These are phyloP conservation scores for Arabidopsis hybrid DNA, from an alignment of 441 rosid genomes.

Conservation along the genomic window DNA sequence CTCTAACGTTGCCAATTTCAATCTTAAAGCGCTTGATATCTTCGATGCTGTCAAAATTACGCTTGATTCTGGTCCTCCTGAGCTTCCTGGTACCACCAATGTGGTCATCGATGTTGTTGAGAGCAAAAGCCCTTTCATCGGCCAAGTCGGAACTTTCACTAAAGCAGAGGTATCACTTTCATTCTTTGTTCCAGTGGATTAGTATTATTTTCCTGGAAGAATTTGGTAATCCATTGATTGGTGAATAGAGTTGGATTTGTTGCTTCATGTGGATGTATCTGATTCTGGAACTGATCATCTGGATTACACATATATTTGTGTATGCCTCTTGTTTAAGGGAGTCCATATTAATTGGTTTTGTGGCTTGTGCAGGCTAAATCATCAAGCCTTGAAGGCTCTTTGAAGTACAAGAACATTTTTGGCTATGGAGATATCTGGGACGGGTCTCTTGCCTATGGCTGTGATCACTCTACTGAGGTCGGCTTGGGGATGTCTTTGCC, in stretches of 20 bases:
- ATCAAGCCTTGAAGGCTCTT: conserved; percentile 85
- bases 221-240: conserved; percentile 12
- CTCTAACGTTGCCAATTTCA: conserved; percentile 61
- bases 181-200: neutral
- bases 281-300: conserved; percentile 10
- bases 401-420: conserved; percentile 82
- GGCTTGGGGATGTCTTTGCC: conserved; percentile 86
- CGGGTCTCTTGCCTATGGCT: conserved; percentile 79
- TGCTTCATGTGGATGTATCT: conserved; percentile 15
- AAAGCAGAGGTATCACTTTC: conserved; percentile 71
- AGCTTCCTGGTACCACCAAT: conserved; percentile 87
- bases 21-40: conserved; percentile 72
- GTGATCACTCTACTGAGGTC: conserved; percentile 76
- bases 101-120: conserved; percentile 80
- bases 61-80: conserved; percentile 89
- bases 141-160: conserved; percentile 76
- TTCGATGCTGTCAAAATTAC: conserved; percentile 84
- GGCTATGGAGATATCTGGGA: conserved; percentile 98
- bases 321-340: neutral
- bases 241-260: conserved; percentile 12
- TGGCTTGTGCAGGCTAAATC: conserved; percentile 71
- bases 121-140: conserved; percentile 61
- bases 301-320: neutral
- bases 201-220: neutral
- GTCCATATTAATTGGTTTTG: neutral